Conservation (phyloP, 345 rosid genomes). For the Hibiscus tridactylites region DNA sequence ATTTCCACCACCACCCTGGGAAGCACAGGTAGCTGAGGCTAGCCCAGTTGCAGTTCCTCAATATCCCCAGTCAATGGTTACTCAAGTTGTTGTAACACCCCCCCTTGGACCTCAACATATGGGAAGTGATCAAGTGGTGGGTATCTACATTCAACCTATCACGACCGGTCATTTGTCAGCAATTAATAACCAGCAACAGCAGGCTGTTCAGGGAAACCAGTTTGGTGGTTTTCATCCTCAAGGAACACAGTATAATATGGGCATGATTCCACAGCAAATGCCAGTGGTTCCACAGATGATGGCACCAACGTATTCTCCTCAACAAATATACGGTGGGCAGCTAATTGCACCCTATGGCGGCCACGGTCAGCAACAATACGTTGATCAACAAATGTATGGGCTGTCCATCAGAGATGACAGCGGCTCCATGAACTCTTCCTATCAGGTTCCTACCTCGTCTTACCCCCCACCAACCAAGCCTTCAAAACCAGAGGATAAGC, state of each 20-base stretch:
- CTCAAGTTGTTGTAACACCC: slow-evolving; percentile 44
- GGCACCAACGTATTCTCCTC: slow-evolving; percentile 49
- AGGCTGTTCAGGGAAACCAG: slow-evolving; percentile 28
- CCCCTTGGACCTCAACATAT: slow-evolving; percentile 42
- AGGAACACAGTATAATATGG: slow-evolving; percentile 51
- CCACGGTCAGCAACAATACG: slow-evolving; percentile 23
- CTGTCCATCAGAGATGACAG: not conserved
- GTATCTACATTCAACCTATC: slow-evolving; percentile 23
- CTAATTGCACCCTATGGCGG: slow-evolving; percentile 59
- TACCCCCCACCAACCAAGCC: not conserved
- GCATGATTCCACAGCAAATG: slow-evolving; percentile 44
- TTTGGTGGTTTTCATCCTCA: slow-evolving; percentile 36
- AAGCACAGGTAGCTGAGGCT: slow-evolving; percentile 61
- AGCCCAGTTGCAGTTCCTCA: slow-evolving; percentile 48
- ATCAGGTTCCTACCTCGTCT: not conserved
- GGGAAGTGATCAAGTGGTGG: slow-evolving; percentile 41
- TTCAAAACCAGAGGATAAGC: not conserved
- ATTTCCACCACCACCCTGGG: slow-evolving; percentile 97
- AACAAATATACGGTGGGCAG: slow-evolving; percentile 57
- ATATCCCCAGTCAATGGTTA: slow-evolving; percentile 46
- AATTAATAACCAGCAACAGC: slow-evolving; percentile 15
- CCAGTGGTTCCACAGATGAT: slow-evolving; percentile 30
- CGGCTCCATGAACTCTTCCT: not conserved
- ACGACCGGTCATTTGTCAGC: slow-evolving; percentile 22
- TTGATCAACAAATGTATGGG: not conserved